Percentiles rank a stretch among this genome's conserved stretches.
Evolutionary conservation across 2,329 filamentous ascomycete genomes (phyloP).

Genomic region (Zalaria obscura): DNA sequence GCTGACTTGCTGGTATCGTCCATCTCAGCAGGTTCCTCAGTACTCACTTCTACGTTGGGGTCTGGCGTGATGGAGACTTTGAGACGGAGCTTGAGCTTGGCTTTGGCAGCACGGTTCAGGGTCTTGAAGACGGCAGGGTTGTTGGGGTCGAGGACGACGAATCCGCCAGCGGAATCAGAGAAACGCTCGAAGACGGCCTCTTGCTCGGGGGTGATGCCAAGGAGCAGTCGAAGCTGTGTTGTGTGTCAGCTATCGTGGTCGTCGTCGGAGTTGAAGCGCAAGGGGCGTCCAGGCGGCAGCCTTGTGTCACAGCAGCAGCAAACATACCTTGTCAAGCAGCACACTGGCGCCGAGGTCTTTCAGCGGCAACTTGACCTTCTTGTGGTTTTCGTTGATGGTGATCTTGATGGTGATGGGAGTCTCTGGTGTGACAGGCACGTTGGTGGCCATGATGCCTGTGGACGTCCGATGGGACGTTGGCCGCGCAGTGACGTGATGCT

Average conservation of each 20-base stretch:
- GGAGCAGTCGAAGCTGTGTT: slow-evolving; percentile 52
- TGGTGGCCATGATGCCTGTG: slow-evolving; percentile 19
- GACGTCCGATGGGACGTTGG: too few species aligned
- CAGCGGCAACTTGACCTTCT: slow-evolving; percentile 80
- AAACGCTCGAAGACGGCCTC: slow-evolving; percentile 72
- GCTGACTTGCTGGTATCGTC: slow-evolving; percentile 1
- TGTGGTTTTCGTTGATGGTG: slow-evolving; percentile 57
- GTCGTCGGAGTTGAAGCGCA: slow-evolving; percentile 4
- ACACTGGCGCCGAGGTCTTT: slow-evolving; percentile 62
- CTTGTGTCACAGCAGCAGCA: neutral
- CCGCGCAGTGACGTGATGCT: neutral
- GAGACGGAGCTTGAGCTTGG: slow-evolving; percentile 92
- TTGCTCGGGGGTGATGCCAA: slow-evolving; percentile 49
- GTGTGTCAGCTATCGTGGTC: slow-evolving; percentile 1
- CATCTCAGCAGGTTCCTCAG: slow-evolving; percentile 2
- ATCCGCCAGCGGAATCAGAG: slow-evolving; percentile 79
- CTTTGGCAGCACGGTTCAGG: slow-evolving; percentile 89
- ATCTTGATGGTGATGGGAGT: slow-evolving; percentile 79
- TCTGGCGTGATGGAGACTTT: slow-evolving; percentile 25
- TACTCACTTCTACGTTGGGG: slow-evolving; percentile 1
- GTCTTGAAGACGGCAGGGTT: slow-evolving; percentile 89
- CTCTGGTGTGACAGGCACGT: slow-evolving; percentile 43
- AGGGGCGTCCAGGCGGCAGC: slow-evolving; percentile 11
- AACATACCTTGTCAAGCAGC: slow-evolving; percentile 72
- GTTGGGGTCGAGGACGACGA: slow-evolving; percentile 61